Conservation (phyloP, 2,329 filamentous ascomycete species). For the Macroventuria anomochaeta region DNA sequence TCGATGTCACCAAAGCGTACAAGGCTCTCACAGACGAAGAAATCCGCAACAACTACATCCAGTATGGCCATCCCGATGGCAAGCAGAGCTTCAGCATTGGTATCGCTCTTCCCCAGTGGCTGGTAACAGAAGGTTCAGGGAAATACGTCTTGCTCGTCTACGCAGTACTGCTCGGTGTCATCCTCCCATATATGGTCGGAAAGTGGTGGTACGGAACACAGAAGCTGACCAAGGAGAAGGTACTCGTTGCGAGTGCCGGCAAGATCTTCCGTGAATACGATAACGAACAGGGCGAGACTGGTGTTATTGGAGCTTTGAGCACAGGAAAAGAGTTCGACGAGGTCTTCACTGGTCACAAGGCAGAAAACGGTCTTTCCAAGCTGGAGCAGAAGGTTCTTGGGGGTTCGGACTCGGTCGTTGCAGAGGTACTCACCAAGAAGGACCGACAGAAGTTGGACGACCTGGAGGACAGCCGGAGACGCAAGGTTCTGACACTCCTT, state of each 20-base stretch:
- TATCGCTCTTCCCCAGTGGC: conserved; percentile 91
- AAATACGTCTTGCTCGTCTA: conserved; percentile 95
- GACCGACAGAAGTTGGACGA: conserved; percentile 80
- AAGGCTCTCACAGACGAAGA: conserved; percentile 98
- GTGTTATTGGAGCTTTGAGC: conserved; percentile 81
- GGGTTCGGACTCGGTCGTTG: conserved; percentile 60
- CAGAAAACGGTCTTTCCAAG: conserved; percentile 80
- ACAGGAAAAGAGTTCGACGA: conserved; percentile 84
- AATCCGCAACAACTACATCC: conserved; percentile 93
- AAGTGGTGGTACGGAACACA: conserved; percentile 99
- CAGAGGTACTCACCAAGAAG: conserved; percentile 69
- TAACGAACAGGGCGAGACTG: conserved; percentile 80
- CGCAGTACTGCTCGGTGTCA: conserved; percentile 82
- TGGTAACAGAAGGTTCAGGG: conserved; percentile 90
- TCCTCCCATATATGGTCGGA: conserved; percentile 91
- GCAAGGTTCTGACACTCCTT: conserved; percentile 86
- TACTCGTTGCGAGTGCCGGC: conserved; percentile 91
- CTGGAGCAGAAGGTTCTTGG: conserved; percentile 81
- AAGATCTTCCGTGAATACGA: conserved; percentile 93
- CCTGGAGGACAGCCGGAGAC: conserved; percentile 77
- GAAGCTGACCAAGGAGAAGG: conserved; percentile 88
- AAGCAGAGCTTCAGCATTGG: conserved; percentile 99
- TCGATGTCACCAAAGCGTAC: conserved; percentile 97
- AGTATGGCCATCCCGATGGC: conserved; percentile 95
- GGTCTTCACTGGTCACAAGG: conserved; percentile 76